Evolutionary conservation across 805 yeast species (phyloP), one percentile per base, ranked within the genome.

Genomic region (Jamesozyma jinghongensis): DNA sequence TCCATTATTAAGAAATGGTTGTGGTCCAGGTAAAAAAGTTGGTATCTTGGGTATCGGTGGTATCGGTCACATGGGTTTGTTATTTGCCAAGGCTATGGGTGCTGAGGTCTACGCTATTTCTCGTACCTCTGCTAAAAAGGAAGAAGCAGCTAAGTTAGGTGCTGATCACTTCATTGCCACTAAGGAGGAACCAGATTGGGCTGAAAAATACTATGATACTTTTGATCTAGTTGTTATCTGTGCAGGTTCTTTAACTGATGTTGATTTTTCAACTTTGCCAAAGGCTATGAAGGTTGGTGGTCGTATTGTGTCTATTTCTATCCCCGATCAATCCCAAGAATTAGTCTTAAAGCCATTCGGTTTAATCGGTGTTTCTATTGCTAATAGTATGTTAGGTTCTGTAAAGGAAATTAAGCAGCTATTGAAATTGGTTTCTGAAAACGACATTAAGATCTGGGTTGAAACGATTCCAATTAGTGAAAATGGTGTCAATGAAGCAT

Each of bases 31-130:
- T 40, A 66, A 66, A 47, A 68, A 63, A 40, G 75, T 74, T 38
- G 79, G 76, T 50, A 65, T 76, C 44, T 58, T 74, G 40, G 78
- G 79, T 46, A 68, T 73, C 46, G 79, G 79, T 52, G 79, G 79
- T 34, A 63, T 74, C 48, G 79, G 79, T 19, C 78, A 73, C 56
- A 67, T 73, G 70, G 77, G 76, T 36, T 58, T 74, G 40, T 67
- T 70, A 51, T 71, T 76, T 47, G 77, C 80, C 30, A 70, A 73
- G 47, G 80, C 80, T 5, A 54, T 76, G 52, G 81, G 81, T 40
- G 78, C 79, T 22, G 70, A 74, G 45, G 81, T 76, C 26, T 66
- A 69, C 39, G 80, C 77, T 3, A 68, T 76, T 50, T 75, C 80
- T 17, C 66, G 81, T 62, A 55, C 70, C 17, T 54, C 62, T 13